A percentile compares a stretch with the other conserved stretches of the same genome.
phyloP scores from a whole-genome alignment of 345 rosid genomes.

The Moricandia moricandioides region DNA sequence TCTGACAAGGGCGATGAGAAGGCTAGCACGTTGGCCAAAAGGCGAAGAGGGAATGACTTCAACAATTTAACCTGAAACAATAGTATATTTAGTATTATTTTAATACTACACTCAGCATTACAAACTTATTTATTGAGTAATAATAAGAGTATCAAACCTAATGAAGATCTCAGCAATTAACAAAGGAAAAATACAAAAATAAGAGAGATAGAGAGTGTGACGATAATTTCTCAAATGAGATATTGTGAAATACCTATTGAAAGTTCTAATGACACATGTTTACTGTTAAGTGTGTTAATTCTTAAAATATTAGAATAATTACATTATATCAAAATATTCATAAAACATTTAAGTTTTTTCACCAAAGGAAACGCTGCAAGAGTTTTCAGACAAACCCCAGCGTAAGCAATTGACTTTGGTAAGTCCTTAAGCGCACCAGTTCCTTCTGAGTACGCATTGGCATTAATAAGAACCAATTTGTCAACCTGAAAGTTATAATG shows the following conservation, averaged over 20 bases:
- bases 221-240: too few relatives aligned
- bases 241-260: not conserved
- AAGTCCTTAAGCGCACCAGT: constrained; percentile 60
- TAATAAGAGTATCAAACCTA: not conserved
- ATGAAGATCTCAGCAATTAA: not conserved
- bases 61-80: constrained; percentile 56
- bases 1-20: constrained; percentile 56
- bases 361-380: not conserved
- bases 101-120: not conserved
- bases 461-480: constrained; percentile 71
- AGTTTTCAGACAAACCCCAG: constrained; percentile 55
- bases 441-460: constrained; percentile 81
- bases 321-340: not conserved
- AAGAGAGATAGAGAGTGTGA: too few relatives aligned
- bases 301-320: not conserved
- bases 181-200: not conserved
- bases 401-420: constrained; percentile 66
- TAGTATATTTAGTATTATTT: not conserved
- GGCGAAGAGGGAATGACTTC: constrained; percentile 65
- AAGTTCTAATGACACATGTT: not conserved
- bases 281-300: not conserved
- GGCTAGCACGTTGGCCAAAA: constrained; percentile 59
- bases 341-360: not conserved
- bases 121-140: not conserved
- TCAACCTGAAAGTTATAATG: constrained; percentile 46